Evolutionary conservation across 2,329 filamentous ascomycete genomes (phyloP).

Genomic region (Nemania bipapillata): DNA sequence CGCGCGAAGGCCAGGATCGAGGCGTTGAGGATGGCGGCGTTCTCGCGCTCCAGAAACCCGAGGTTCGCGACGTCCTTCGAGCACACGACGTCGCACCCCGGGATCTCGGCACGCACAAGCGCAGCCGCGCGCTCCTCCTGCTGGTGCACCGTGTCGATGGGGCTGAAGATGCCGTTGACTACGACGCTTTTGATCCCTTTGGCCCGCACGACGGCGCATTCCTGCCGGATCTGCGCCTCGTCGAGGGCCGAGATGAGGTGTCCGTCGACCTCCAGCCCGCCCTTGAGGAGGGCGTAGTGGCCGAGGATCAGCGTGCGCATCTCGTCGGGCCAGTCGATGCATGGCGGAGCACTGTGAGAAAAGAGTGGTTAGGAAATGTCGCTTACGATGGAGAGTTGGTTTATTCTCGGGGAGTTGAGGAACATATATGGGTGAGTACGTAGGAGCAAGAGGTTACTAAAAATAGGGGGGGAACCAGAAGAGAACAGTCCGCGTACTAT

Average conservation of each 20-base stretch:
- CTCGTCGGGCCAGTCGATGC: conserved; percentile 64
- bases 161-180: conserved; percentile 63
- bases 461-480: not conserved
- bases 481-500: conserved; percentile 44
- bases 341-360: conserved; percentile 54
- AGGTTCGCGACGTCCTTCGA: conserved; percentile 65
- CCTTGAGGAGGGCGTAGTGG: conserved; percentile 59
- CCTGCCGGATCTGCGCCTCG: conserved; percentile 54
- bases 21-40: conserved; percentile 72
- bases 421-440: not conserved
- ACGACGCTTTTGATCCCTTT: conserved; percentile 62
- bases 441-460: not conserved
- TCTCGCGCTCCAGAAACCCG: conserved; percentile 70
- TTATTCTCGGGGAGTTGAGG: not conserved
- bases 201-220: conserved; percentile 55
- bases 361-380: not conserved
- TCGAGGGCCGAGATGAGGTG: conserved; percentile 59
- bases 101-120: conserved; percentile 56
- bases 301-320: conserved; percentile 61
- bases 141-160: conserved; percentile 60
- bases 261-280: conserved; percentile 65
- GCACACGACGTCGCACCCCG: conserved; percentile 59
- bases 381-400: not conserved
- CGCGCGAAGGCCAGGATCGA: conserved; percentile 68
- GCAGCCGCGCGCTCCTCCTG: conserved; percentile 62